Evolutionary conservation across 73 alveolate genomes (phyloP), one percentile per base, ranked within the genome.

Genomic region (Paramecium pentaurelia): DNA sequence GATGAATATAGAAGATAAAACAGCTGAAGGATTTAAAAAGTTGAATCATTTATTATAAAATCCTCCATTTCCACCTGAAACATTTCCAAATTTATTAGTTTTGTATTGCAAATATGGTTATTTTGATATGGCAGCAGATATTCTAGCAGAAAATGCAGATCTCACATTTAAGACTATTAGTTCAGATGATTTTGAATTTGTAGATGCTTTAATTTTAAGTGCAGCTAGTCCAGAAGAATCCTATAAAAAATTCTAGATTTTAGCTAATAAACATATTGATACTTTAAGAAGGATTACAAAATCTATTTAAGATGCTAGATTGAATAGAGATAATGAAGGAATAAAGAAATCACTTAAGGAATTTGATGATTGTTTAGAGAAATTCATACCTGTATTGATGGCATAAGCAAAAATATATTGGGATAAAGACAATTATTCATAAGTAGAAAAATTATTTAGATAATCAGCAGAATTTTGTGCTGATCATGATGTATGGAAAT

Each of bases 391-490:
- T 70, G 99, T 98, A 28, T 97, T 98, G 60, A 98, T 98, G 99
- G 99, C 99, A 70, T 98, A 98, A 77, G 99, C 99, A 37, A 98
- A 98, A 95, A 98, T 98, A 40, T 98, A 98, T 93, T 98, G 99
- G 99, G 99, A 98, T 94, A 92, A 95, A 88, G 99, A 97, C 51
- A 97, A 98, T 95, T 98, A 98, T 94, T 85, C 97, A 38, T 93
- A 94, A 97, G 99, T 98, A 22, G 99, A 98, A 91, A 98, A 97
- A 95, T 96, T 98, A 94, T 98, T 98, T 96, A 93, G 99, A 93
- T 96, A 98, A 94, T 93, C 98, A 28, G 99, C 99, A 28, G 99
- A 98, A 93, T 98, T 97, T 95, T 98, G 99, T 96, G 96, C 98
- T 49, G 99, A 98, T 84, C 99, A 97, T 58, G 99, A 97, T 71